These are phyloP conservation scores for Iberis pinnata DNA, from an alignment of 345 rosid species.

Conservation along the genomic window DNA sequence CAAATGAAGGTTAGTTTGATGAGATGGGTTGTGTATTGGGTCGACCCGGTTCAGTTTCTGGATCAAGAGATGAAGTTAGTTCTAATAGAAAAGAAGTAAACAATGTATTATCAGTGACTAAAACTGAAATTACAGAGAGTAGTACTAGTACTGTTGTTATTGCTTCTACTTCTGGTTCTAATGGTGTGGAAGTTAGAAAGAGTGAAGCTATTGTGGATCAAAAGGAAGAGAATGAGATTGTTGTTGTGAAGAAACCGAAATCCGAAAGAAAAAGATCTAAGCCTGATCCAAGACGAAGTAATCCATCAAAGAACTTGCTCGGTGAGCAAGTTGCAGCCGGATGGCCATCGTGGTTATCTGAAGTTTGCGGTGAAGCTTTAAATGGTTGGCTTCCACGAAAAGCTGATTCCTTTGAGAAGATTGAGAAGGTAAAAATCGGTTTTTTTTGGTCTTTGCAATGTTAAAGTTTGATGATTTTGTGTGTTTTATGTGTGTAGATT, in stretches of 20 bases:
- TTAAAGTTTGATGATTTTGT: neutral
- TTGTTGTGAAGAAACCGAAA: neutral
- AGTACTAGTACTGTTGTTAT: neutral
- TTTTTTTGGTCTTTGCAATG: neutral
- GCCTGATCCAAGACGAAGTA: conserved; percentile 4
- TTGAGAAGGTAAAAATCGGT: conserved; percentile 5
- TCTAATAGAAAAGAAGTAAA: neutral
- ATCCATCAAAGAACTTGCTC: conserved; percentile 6
- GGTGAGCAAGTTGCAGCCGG: conserved; percentile 8
- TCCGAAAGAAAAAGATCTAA: neutral
- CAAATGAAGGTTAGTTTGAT: conserved; percentile 3
- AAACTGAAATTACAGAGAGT: neutral
- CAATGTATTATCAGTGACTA: neutral
- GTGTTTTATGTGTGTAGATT: neutral
- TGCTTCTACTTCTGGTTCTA: neutral
- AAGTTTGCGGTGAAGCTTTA: conserved; percentile 16
- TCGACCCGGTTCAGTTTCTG: conserved; percentile 17
- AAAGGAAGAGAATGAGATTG: neutral
- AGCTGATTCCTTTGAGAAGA: conserved; percentile 10
- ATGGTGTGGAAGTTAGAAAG: neutral
- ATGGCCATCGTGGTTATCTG: conserved; percentile 20
- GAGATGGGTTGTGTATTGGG: conserved; percentile 19
- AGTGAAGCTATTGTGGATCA: neutral
- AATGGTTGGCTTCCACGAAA: conserved; percentile 13
- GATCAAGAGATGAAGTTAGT: conserved; percentile 4